Evolutionary conservation across 2,329 filamentous ascomycete species (phyloP), one percentile per base, ranked within the genome.

Genomic region (Fusarium oligoseptatum): DNA sequence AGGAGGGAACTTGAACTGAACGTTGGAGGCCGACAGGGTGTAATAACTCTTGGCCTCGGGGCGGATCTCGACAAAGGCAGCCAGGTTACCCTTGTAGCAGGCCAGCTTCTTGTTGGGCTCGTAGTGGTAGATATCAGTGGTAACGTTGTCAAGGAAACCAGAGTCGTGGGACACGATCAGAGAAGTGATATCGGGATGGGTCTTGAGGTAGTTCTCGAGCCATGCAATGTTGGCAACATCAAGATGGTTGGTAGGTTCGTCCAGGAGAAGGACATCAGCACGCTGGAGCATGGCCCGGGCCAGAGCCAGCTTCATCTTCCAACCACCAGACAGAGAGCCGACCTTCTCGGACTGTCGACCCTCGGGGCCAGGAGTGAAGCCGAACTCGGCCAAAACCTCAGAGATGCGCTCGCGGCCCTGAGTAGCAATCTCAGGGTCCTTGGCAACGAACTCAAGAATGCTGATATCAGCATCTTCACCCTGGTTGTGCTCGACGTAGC

Each of bases 231-330:
- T 98, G 80, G 92, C 92, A 79, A 98, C 95, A 83, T 99, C 97
- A 82, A 99, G 88, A 85, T 99, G 97, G 88, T 99, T 99, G 79
- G 97, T 99, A 84, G 97, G 97, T 90, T 99, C 97, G 89, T 99
- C 97, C 67, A 99, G 91, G 61, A 99, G 88, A 68, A 99, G 90
- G 60, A 99, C 95, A 82, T 99, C 97, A n/a, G 97, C 96, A 81
- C 92, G 94, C 88, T 97, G 94, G 80, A 99, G 89, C 95, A 99
- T 98, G 74, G 97, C 97, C 80, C 97, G 92, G 62, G 97, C 97
- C 83, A 99, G 86, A 76, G 97, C 97, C 71, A 99, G 87, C 91
- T 99, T 99, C 97, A 99, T 99, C 90, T 98, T 98, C 97, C 97
- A 99, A 82, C 97, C 97, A 85, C 97, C 97, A 50, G 97, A 98